Percentiles rank a stretch among this genome's conserved stretches.
phyloP scores from a whole-genome alignment of 2,329 filamentous ascomycete genomes.

The Fusarium mundagurra region DNA sequence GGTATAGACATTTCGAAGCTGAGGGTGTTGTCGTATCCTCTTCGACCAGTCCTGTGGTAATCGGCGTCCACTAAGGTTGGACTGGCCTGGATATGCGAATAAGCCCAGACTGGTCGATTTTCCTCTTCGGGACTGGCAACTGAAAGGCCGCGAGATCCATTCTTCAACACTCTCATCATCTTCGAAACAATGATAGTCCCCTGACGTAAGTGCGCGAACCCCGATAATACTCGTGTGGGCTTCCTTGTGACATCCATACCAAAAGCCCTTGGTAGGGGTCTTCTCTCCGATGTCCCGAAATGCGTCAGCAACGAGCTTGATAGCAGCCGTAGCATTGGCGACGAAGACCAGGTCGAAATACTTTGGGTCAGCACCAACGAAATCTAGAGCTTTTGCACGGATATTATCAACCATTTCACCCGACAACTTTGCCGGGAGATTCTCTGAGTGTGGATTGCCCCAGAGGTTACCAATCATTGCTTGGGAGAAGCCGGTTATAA shows the following conservation, averaged over 20 bases:
- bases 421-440: slow-evolving; percentile 65
- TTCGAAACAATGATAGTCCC: slow-evolving; percentile 66
- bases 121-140: slow-evolving; percentile 23
- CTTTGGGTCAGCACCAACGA: slow-evolving; percentile 67
- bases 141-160: slow-evolving; percentile 51
- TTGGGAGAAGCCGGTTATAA: slow-evolving; percentile 64
- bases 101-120: slow-evolving; percentile 47
- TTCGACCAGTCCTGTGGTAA: slow-evolving; percentile 67
- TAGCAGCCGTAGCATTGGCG: slow-evolving; percentile 69
- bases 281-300: slow-evolving; percentile 64
- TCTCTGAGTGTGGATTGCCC: slow-evolving; percentile 75
- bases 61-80: slow-evolving; percentile 74
- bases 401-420: slow-evolving; percentile 67
- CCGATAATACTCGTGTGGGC: slow-evolving; percentile 74
- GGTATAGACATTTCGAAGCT: slow-evolving; percentile 53
- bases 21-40: slow-evolving; percentile 44
- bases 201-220: slow-evolving; percentile 69
- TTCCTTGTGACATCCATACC: slow-evolving; percentile 70
- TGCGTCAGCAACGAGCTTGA: slow-evolving; percentile 68
- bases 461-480: slow-evolving; percentile 68
- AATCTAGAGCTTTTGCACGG: slow-evolving; percentile 62
- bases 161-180: slow-evolving; percentile 62
- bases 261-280: slow-evolving; percentile 57
- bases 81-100: slow-evolving; percentile 75
- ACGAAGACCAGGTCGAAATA: slow-evolving; percentile 71